Base-by-base conservation (phyloP, 1,284 basidiomycete species). In the Erythrobasidium hasegawianum region DNA sequence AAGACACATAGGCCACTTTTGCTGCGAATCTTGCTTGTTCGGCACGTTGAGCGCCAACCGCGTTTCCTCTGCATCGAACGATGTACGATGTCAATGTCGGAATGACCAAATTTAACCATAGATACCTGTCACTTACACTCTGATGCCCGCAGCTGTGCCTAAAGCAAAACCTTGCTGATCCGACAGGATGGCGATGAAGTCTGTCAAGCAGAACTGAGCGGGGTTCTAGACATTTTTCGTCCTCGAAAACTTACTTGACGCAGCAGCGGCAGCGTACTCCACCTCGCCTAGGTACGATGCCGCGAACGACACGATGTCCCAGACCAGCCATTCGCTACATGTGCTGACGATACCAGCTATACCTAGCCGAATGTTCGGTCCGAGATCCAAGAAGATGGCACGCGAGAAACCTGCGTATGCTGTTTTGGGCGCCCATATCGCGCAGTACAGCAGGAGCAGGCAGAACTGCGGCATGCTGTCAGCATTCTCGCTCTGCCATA, bases 41-140 rank as follows among this genome's bases (percentile, higher is more conserved):
- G 2, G 84, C 80, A 2, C 80, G 81, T 49, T 81, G 81, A 9
- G 82, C 80, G 8, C 87, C 88, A 50, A 89, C 84, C 52, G 87
- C 78, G 73, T 88, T 88, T 26, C 88, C 88, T 8, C 89, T 82
- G 9, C 85, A 82, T n/a, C n/a, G n/a, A n/a, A n/a, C n/a, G n/a
- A n/a, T n/a, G n/a, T n/a, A n/a, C n/a, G n/a, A n/a, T n/a, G n/a
- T n/a, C n/a, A n/a, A n/a, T n/a, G n/a, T n/a, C n/a, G n/a, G n/a
- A n/a, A n/a, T n/a, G n/a, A n/a, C n/a, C n/a, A n/a, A n/a, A n/a
- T n/a, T n/a, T n/a, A n/a, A n/a, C n/a, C n/a, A n/a, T n/a, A n/a
- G n/a, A n/a, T 11, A 29, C 10, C n/a, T 27, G 18, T 14, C 11
- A 20, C 60, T n/a, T 56, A 62, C 60, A 62, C 52, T 45, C 60